Evolutionary conservation across 1,284 basidiomycete genomes (phyloP).

Genomic region (Ceratobasidium sp.): DNA sequence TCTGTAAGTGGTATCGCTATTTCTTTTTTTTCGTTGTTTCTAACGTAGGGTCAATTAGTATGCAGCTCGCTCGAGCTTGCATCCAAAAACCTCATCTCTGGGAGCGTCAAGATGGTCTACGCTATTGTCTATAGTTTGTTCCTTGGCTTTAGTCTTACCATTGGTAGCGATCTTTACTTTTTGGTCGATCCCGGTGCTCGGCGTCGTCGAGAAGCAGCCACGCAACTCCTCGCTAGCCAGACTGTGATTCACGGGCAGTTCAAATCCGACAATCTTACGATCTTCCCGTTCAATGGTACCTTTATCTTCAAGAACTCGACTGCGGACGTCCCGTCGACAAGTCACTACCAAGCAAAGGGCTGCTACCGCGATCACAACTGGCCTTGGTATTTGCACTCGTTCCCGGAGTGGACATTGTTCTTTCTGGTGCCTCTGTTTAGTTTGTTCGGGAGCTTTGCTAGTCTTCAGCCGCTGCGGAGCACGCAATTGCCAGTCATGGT

Average conservation of each 20-base stretch:
- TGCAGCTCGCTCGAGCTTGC: constrained; percentile 89
- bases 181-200: constrained; percentile 77
- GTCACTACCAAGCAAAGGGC: constrained; percentile 56
- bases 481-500: constrained; percentile 86
- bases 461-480: constrained; percentile 80
- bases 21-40: too few relatives aligned
- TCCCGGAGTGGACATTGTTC: constrained; percentile 82
- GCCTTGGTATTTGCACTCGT: constrained; percentile 83
- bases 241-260: constrained; percentile 32
- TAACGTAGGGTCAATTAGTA: constrained; percentile 75
- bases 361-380: constrained; percentile 76
- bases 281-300: constrained; percentile 31
- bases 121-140: constrained; percentile 92
- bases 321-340: constrained; percentile 22
- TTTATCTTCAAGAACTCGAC: constrained; percentile 38
- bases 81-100: constrained; percentile 88
- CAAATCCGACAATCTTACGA: constrained; percentile 18
- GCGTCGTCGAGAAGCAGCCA: constrained; percentile 65
- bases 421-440: constrained; percentile 88
- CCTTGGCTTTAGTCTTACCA: constrained; percentile 89
- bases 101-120: constrained; percentile 91
- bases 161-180: constrained; percentile 88
- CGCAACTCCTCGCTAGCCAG: constrained; percentile 52
- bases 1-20: constrained; percentile 69
- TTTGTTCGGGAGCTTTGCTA: constrained; percentile 77